Evolutionary conservation across 352 stramenopile species (phyloP), one percentile per base, ranked within the genome.

Genomic region (Pythium utonaiense): DNA sequence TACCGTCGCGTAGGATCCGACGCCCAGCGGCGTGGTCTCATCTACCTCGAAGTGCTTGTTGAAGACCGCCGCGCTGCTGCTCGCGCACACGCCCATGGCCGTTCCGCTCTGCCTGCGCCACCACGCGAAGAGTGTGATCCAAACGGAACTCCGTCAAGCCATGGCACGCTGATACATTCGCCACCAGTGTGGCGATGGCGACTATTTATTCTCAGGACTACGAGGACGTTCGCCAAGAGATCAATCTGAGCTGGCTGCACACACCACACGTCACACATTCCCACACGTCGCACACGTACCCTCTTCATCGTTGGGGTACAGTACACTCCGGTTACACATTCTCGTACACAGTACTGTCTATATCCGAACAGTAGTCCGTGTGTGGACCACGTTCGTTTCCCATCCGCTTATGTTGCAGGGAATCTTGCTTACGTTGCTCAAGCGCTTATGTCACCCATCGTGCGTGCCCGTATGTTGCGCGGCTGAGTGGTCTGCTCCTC

Each of bases 41-140:
- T 86, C 78, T 2, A 82, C 6, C 49, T 78, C 72, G 51, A 84
- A 84, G 45, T 67, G 66, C 24, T 69, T 45, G 6, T 62, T 40
- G 45, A 87, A 57, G 31, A 66, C 66, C 53, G 64, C 51, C 12
- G 49, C 49, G 10, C 56, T 30, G 6, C 58, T 70, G 63, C 77
- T 87, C 31, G 69, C 64, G 60, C 77, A 87, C 52, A 70, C 40
- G 27, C 77, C 77, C 77, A 87, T 87, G n/a, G 47, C 14, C 19
- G 12, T 17, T 34, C 19, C 6, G 34, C 12, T 41, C 12, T n/a
- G n/a, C n/a, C n/a, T n/a, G 19, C 34, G 34, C 19, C 28, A 33
- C 5, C 28, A 33, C 28, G 28, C 28, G 28, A 33, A 33, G 5
- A 33, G 9, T 33, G 28, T n/a, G n/a, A n/a, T n/a, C n/a, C n/a